Evolutionary conservation across 352 stramenopile species (phyloP).

Genomic region (Phytophthora cactorum): DNA sequence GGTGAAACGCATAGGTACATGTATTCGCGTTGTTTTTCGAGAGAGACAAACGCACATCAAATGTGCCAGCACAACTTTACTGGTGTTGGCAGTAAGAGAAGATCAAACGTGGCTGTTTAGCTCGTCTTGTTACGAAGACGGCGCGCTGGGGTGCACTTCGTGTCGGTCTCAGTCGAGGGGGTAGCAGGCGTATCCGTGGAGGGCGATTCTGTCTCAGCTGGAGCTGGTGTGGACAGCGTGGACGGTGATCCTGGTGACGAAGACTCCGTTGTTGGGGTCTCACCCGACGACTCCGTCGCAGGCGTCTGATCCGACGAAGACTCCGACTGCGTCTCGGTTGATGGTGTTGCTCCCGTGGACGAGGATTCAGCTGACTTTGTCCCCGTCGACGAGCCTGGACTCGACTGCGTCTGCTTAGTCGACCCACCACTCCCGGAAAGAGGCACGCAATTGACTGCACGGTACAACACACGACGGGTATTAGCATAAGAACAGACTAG

Average conservation of each 20-base stretch:
- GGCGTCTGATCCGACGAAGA: background rate
- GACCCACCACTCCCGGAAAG: background rate
- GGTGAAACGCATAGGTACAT: background rate
- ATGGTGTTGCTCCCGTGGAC: background rate
- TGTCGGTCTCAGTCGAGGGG: background rate
- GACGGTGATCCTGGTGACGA: background rate
- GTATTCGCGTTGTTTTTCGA: background rate
- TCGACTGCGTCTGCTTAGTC: background rate
- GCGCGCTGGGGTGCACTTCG: background rate
- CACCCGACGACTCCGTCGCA: background rate
- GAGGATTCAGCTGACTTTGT: background rate
- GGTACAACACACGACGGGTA: background rate
- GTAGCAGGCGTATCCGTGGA: background rate
- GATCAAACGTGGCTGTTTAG: background rate
- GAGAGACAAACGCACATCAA: background rate
- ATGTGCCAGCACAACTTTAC: background rate
- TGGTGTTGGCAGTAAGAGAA: background rate
- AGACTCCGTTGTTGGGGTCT: background rate
- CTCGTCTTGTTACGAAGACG: background rate
- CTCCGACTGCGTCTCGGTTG: background rate
- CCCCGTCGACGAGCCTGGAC: background rate
- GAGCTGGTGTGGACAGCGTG: too few relatives aligned
- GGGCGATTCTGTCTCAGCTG: background rate
- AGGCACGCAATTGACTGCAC: constrained; percentile 2
- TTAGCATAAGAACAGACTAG: background rate